A percentile compares a stretch with the other conserved stretches of the same genome.
phyloP scores from a whole-genome alignment of 176 grass and related monocot species.

The Carex kokanica region DNA sequence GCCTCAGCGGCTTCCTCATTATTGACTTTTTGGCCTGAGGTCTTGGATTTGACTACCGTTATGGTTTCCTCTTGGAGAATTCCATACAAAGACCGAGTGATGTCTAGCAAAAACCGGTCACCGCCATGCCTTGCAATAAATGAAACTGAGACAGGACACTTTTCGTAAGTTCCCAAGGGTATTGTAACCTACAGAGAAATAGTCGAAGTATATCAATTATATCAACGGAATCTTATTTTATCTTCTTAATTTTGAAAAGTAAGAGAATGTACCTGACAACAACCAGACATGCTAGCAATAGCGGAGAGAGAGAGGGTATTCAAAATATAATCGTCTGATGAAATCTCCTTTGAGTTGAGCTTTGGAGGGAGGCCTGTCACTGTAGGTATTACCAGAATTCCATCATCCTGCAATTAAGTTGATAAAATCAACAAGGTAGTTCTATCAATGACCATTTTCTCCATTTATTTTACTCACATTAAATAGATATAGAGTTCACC shows the following conservation, averaged over 20 bases:
- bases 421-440: constrained; percentile 24
- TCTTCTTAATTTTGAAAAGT: constrained; percentile 7
- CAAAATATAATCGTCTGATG: constrained; percentile 57
- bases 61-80: constrained; percentile 80
- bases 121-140: constrained; percentile 79
- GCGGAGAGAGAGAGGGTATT: constrained; percentile 52
- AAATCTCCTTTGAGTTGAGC: constrained; percentile 66
- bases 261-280: constrained; percentile 78
- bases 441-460: not conserved
- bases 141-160: constrained; percentile 84
- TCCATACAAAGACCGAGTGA: constrained; percentile 56
- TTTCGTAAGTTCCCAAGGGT: constrained; percentile 69
- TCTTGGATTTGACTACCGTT: constrained; percentile 56
- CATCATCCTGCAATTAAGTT: constrained; percentile 77
- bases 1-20: constrained; percentile 88
- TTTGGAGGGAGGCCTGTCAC: constrained; percentile 82
- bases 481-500: constrained; percentile 36
- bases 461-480: not conserved
- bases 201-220: not conserved
- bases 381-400: constrained; percentile 89
- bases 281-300: constrained; percentile 92
- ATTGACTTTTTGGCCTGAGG: constrained; percentile 59
- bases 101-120: constrained; percentile 79
- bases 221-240: not conserved
- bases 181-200: constrained; percentile 56